phyloP scores from a whole-genome alignment of 2,329 filamentous ascomycete species.

The Pseudogymnoascus sp. region DNA sequence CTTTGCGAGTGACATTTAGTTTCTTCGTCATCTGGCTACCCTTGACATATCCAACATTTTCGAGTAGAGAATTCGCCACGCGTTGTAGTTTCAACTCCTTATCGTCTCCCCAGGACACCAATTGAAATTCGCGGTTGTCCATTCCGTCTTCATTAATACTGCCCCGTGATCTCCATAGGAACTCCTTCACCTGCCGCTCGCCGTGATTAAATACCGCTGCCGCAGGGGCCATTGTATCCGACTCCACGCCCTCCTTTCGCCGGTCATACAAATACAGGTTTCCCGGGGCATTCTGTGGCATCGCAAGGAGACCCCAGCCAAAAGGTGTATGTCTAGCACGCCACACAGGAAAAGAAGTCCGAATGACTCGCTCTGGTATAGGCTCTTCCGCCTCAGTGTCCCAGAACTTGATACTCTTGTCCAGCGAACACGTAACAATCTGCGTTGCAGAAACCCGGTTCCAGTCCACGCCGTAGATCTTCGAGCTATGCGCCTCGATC shows the following conservation, averaged over 20 bases:
- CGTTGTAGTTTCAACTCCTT: conserved; percentile 72
- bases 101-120: conserved; percentile 89
- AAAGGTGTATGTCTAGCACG: conserved; percentile 87
- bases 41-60: conserved; percentile 64
- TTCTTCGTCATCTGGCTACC: conserved; percentile 56
- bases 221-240: conserved; percentile 39
- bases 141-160: conserved; percentile 55
- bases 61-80: conserved; percentile 55
- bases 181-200: conserved; percentile 73
- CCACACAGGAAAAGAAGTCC: conserved; percentile 82
- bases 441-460: conserved; percentile 66
- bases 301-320: conserved; percentile 74
- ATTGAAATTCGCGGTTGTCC: conserved; percentile 82
- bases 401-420: conserved; percentile 92
- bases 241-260: conserved; percentile 36
- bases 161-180: conserved; percentile 79
- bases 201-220: conserved; percentile 53
- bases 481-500: conserved; percentile 81
- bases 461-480: conserved; percentile 95
- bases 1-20: conserved; percentile 69
- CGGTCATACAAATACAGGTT: conserved; percentile 79
- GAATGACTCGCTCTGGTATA: conserved; percentile 66
- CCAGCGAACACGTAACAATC: conserved; percentile 80
- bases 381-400: conserved; percentile 60
- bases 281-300: conserved; percentile 84